Evolutionary conservation across 257 asterid genomes (phyloP).

Genomic region (Hygrophila difformis): DNA sequence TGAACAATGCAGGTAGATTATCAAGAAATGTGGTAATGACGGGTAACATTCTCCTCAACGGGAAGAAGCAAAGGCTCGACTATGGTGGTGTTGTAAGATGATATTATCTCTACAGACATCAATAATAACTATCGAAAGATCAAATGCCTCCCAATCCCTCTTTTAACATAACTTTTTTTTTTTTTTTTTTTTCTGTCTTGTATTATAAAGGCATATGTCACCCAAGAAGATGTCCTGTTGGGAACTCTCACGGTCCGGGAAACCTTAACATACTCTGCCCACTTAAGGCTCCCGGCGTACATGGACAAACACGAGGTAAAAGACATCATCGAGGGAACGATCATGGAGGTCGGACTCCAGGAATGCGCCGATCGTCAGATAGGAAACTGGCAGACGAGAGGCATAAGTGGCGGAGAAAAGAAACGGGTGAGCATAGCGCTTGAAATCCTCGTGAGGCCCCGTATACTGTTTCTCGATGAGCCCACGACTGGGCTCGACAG

Average conservation of each 20-base stretch:
- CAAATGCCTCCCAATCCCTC: too few relatives aligned
- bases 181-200: too few relatives aligned
- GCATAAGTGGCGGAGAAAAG: conserved; percentile 77
- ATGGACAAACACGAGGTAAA: conserved; percentile 36
- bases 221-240: conserved; percentile 66
- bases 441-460: conserved; percentile 58
- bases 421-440: conserved; percentile 69
- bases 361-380: conserved; percentile 58
- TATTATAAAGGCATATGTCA: conserved; percentile 55
- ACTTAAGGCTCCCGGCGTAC: conserved; percentile 51
- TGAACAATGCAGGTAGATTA: conserved; percentile 63
- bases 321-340: conserved; percentile 47
- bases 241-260: conserved; percentile 75
- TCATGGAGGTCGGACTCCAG: conserved; percentile 64
- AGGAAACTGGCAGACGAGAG: conserved; percentile 76
- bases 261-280: conserved; percentile 57
- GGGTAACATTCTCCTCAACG: conserved; percentile 60
- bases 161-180: too few relatives aligned
- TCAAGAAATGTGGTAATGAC: conserved; percentile 62
- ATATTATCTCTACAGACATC: too few relatives aligned
- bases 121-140: too few relatives aligned
- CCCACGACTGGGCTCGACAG: conserved; percentile 83
- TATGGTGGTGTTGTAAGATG: conserved; percentile 62
- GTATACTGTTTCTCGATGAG: conserved; percentile 66
- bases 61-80: conserved; percentile 58